Conservation (phyloP, 2,329 filamentous ascomycete genomes). For the Penicillium sp. region DNA sequence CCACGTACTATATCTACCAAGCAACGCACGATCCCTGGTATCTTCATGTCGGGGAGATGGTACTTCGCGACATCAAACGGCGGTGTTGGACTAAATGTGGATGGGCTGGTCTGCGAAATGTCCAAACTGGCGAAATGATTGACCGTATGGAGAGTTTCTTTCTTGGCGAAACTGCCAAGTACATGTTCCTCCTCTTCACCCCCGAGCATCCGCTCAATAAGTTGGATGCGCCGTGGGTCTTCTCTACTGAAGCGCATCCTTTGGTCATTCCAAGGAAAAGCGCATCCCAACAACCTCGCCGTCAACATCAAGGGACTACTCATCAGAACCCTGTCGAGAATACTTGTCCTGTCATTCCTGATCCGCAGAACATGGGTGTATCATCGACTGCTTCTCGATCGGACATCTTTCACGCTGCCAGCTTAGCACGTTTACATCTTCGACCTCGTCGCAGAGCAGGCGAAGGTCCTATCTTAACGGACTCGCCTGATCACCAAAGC, state of each 20-base stretch:
- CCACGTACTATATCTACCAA: constrained; percentile 91
- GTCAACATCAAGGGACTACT: constrained; percentile 13
- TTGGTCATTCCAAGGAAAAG: constrained; percentile 69
- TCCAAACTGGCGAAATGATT: constrained; percentile 75
- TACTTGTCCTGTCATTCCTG: constrained; percentile 65
- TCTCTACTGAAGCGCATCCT: constrained; percentile 94
- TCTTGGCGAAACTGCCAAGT: constrained; percentile 92
- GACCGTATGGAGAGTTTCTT: constrained; percentile 99
- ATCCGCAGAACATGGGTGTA: constrained; percentile 63
- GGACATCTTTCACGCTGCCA: constrained; percentile 86
- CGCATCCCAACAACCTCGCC: constrained; percentile 5
- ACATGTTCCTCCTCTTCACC: constrained; percentile 89
- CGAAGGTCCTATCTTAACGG: constrained; percentile 56
- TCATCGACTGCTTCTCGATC: constrained; percentile 75
- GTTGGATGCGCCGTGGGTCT: constrained; percentile 82
- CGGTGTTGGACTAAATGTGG: constrained; percentile 89
- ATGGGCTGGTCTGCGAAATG: constrained; percentile 85
- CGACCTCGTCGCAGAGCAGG: constrained; percentile 60
- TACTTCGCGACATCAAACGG: constrained; percentile 78
- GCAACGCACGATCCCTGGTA: constrained; percentile 96
- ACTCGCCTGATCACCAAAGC: constrained; percentile 54
- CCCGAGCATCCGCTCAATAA: constrained; percentile 81
- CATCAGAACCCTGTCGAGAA: constrained; percentile 36
- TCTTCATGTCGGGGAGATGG: constrained; percentile 93
- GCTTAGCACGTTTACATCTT: constrained; percentile 74